These are phyloP conservation scores for Parietichytrium sp. DNA, from an alignment of 108 stramenopile species.

Conservation along the genomic window DNA sequence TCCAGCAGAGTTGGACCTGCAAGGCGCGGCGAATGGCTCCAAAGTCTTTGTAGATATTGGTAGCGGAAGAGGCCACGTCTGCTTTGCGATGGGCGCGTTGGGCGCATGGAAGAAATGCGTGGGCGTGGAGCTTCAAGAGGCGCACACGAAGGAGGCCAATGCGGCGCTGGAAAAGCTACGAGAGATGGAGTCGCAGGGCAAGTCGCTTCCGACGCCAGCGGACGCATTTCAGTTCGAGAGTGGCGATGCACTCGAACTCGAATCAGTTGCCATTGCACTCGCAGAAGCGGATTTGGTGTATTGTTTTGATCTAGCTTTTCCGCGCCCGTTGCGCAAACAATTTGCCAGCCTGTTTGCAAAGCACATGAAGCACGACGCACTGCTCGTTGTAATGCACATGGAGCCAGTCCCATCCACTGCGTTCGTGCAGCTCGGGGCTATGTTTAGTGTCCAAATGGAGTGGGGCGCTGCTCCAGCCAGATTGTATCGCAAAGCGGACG, in stretches of 20 bases:
- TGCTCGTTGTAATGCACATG: background rate
- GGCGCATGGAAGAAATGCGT: background rate
- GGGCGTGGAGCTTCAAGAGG: background rate
- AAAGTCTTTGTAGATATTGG: constrained; percentile 17
- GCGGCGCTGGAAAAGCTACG: background rate
- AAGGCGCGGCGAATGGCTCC: constrained; percentile 33
- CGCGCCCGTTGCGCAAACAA: background rate
- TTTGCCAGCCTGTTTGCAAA: constrained; percentile 12
- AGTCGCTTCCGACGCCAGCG: background rate
- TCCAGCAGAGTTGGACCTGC: background rate
- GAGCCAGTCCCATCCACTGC: background rate
- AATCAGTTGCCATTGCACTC: background rate
- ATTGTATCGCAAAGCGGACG: constrained; percentile 9
- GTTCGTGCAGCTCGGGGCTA: background rate
- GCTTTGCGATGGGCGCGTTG: background rate
- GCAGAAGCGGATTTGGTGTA: constrained; percentile 2
- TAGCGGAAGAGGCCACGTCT: background rate
- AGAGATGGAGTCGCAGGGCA: background rate
- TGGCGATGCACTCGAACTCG: background rate
- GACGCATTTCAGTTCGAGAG: constrained; percentile 7
- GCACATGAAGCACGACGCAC: background rate
- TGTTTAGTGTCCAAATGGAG: constrained; percentile 2
- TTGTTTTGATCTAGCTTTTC: constrained; percentile 21
- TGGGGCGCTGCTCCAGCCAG: constrained; percentile 3
- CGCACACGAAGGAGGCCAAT: constrained; percentile 1